Percentiles rank a stretch among this genome's conserved stretches.
Conservation (phyloP, 2,329 filamentous ascomycete genomes). For the Blumeria graminis region DNA sequence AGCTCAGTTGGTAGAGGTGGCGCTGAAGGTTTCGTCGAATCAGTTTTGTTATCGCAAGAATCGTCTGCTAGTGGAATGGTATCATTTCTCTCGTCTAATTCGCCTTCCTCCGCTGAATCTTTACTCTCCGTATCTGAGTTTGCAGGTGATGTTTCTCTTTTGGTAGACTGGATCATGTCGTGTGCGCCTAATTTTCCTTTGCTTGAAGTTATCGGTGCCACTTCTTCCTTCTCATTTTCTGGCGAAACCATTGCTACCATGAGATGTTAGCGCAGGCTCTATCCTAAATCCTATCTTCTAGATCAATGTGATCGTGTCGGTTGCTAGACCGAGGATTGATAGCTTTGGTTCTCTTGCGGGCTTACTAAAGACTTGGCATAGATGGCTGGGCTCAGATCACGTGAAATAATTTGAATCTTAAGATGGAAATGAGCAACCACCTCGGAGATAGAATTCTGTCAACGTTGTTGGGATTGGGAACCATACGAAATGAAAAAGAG, state of each 20-base stretch:
- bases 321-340: no score
- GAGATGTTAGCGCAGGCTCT: no score
- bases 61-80: not conserved
- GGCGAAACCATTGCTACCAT: not conserved
- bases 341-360: no score
- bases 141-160: not conserved
- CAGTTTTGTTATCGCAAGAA: not conserved
- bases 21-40: not conserved
- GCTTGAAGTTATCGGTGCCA: not conserved
- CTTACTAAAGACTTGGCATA: no score
- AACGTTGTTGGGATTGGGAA: no score
- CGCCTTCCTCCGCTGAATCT: not conserved
- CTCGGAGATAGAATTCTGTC: no score
- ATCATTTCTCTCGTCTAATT: not conserved
- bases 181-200: not conserved
- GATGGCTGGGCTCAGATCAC: no score
- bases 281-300: no score
- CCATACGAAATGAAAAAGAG: no score
- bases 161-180: not conserved
- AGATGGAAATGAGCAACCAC: no score
- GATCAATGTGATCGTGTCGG: no score
- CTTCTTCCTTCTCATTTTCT: not conserved
- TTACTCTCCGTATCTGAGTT: not conserved
- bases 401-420: no score
- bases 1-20: conserved; percentile 24